Evolutionary conservation across 129 eudicot species (phyloP).

Genomic region (Escallonia herrerae): DNA sequence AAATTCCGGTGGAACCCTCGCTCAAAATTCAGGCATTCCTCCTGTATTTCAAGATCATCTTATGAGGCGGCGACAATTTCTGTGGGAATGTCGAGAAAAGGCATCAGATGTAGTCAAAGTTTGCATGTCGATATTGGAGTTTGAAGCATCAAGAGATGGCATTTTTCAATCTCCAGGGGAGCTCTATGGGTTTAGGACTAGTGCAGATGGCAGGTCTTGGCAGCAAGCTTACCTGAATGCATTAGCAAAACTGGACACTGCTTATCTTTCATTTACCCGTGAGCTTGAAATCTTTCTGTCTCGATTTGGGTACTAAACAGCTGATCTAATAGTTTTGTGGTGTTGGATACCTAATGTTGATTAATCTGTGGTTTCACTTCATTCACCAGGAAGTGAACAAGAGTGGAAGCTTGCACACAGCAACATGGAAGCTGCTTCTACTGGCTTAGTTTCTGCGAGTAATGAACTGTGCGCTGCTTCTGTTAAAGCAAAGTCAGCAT

Average conservation of each 20-base stretch:
- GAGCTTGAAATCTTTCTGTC: constrained; percentile 24
- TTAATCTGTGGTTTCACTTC: constrained; percentile 7
- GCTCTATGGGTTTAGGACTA: constrained; percentile 30
- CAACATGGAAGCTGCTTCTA: constrained; percentile 90
- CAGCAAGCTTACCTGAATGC: constrained; percentile 77
- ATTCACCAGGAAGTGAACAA: constrained; percentile 72
- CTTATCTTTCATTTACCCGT: constrained; percentile 85
- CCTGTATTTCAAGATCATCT: constrained; percentile 86
- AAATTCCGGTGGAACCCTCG: constrained; percentile 37
- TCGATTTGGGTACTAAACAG: constrained; percentile 3
- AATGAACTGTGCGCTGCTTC: constrained; percentile 76
- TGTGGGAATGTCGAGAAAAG: constrained; percentile 68
- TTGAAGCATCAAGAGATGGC: constrained; percentile 97
- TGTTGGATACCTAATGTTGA: constrained; percentile 6
- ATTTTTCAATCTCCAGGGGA: constrained; percentile 43
- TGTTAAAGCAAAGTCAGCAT: constrained; percentile 71
- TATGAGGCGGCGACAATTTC: constrained; percentile 48
- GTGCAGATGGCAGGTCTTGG: constrained; percentile 79
- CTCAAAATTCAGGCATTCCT: constrained; percentile 77
- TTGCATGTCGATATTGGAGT: constrained; percentile 78
- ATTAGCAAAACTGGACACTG: constrained; percentile 64
- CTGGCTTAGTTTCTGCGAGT: constrained; percentile 60
- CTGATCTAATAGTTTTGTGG: not conserved
- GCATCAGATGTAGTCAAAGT: constrained; percentile 69
- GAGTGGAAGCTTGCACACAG: constrained; percentile 85